phyloP scores from a whole-genome alignment of 2,329 filamentous ascomycete genomes.

The Dactylellina parvicollis region DNA sequence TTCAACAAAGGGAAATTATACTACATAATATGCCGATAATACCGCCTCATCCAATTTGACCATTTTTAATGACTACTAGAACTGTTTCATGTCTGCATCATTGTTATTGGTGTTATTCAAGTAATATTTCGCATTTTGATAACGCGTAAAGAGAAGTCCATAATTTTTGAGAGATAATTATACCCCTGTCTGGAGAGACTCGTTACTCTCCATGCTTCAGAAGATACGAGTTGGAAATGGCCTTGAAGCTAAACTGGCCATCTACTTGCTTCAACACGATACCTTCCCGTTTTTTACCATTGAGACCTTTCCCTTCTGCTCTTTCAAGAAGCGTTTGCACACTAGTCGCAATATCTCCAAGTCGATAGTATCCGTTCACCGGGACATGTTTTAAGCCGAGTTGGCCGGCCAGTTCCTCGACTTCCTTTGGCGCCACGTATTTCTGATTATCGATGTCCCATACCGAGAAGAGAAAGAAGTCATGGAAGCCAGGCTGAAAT shows the following conservation, averaged over 20 bases:
- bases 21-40: too few species aligned
- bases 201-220: slow-evolving; percentile 55
- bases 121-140: too few species aligned
- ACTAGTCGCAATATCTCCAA: slow-evolving; percentile 20
- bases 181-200: not conserved
- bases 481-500: slow-evolving; percentile 56
- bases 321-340: slow-evolving; percentile 57
- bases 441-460: slow-evolving; percentile 59
- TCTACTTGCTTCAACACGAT: slow-evolving; percentile 58
- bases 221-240: slow-evolving; percentile 60
- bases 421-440: slow-evolving; percentile 58
- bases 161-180: too few species aligned
- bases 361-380: slow-evolving; percentile 27
- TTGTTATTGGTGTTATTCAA: too few species aligned
- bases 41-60: too few species aligned
- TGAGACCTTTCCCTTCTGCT: slow-evolving; percentile 58
- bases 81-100: too few species aligned
- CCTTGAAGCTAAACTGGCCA: slow-evolving; percentile 58
- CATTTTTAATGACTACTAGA: too few species aligned
- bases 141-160: too few species aligned
- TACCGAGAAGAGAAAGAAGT: slow-evolving; percentile 60
- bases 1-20: too few species aligned
- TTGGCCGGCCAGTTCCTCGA: slow-evolving; percentile 58
- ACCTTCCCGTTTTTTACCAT: slow-evolving; percentile 58
- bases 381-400: slow-evolving; percentile 60